These are phyloP conservation scores for Lipomyces sp. DNA, from an alignment of 805 yeast genomes.

Conservation along the genomic window DNA sequence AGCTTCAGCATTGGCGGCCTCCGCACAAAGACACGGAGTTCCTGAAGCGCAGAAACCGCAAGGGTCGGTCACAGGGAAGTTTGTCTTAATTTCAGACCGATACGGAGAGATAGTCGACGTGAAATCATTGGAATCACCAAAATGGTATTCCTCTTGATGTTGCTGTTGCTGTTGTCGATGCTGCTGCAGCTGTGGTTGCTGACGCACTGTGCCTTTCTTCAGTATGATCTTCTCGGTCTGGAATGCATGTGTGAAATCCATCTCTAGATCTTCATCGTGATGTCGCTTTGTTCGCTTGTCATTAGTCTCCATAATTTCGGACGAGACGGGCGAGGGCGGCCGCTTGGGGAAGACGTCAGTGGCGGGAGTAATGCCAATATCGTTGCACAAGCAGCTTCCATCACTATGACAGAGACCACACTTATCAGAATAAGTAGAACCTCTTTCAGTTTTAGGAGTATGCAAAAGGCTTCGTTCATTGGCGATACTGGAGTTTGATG, in stretches of 20 bases:
- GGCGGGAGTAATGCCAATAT: conserved; percentile 33
- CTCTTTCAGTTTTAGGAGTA: conserved; percentile 2
- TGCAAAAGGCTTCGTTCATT: conserved; percentile 18
- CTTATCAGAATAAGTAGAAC: conserved; percentile 11
- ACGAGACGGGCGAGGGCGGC: neutral
- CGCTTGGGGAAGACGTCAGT: conserved; percentile 30
- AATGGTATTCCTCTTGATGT: neutral
- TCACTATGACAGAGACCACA: conserved; percentile 36
- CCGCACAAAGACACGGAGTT: conserved; percentile 90
- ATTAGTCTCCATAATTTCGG: neutral
- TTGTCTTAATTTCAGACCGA: conserved; percentile 52
- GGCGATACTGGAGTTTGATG: conserved; percentile 6
- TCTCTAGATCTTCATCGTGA: conserved; percentile 31
- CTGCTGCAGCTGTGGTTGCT: conserved; percentile 10
- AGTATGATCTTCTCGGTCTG: conserved; percentile 21
- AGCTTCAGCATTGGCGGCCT: conserved; percentile 55
- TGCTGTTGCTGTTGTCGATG: conserved; percentile 12
- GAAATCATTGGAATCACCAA: conserved; percentile 11
- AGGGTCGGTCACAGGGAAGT: conserved; percentile 66
- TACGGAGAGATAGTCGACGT: conserved; percentile 11
- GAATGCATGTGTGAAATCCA: conserved; percentile 37
- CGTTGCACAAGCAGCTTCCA: conserved; percentile 36
- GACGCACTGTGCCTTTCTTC: neutral
- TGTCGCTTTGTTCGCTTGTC: conserved; percentile 14
- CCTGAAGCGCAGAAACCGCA: conserved; percentile 95